These are phyloP conservation scores for Leccinum rimulosum DNA, from an alignment of 768 basidiomycete genomes.

Conservation along the genomic window DNA sequence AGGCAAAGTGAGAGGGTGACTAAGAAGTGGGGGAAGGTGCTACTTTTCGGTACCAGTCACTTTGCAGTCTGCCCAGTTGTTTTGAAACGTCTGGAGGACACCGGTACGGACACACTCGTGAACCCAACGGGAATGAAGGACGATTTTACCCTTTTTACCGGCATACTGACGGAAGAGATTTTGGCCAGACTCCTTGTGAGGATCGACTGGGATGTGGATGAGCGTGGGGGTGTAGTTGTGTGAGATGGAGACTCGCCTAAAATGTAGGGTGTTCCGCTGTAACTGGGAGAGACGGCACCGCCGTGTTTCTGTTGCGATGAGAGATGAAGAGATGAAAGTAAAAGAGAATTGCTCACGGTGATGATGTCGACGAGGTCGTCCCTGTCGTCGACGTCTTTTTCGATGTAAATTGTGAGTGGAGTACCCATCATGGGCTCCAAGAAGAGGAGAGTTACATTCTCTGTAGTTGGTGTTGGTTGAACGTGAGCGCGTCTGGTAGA, in stretches of 20 bases:
- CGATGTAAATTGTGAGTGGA: constrained; percentile 72
- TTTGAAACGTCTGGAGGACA: constrained; percentile 69
- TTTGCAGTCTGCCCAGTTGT: constrained; percentile 80
- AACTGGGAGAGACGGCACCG: constrained; percentile 68
- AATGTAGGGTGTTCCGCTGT: constrained; percentile 78
- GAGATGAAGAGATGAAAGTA: constrained; percentile 9
- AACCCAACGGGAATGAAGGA: constrained; percentile 74
- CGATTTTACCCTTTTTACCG: constrained; percentile 75
- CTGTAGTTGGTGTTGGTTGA: constrained; percentile 20
- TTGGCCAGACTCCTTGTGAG: constrained; percentile 75
- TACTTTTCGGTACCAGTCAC: constrained; percentile 74
- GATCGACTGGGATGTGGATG: constrained; percentile 55
- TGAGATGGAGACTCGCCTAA: constrained; percentile 51
- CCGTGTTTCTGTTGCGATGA: constrained; percentile 61
- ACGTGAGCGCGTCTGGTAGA: constrained; percentile 52
- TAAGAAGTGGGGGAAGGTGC: constrained; percentile 15
- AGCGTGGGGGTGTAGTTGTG: constrained; percentile 4
- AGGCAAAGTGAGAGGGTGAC: background rate
- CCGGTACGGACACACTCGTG: constrained; percentile 70
- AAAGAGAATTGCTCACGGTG: constrained; percentile 45
- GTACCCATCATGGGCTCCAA: constrained; percentile 81
- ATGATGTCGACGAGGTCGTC: constrained; percentile 62
- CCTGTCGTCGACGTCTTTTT: constrained; percentile 75
- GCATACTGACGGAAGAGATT: constrained; percentile 78
- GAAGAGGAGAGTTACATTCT: constrained; percentile 49